Conservation (phyloP, 179 eudicot genomes). For the Silene vulgaris region DNA sequence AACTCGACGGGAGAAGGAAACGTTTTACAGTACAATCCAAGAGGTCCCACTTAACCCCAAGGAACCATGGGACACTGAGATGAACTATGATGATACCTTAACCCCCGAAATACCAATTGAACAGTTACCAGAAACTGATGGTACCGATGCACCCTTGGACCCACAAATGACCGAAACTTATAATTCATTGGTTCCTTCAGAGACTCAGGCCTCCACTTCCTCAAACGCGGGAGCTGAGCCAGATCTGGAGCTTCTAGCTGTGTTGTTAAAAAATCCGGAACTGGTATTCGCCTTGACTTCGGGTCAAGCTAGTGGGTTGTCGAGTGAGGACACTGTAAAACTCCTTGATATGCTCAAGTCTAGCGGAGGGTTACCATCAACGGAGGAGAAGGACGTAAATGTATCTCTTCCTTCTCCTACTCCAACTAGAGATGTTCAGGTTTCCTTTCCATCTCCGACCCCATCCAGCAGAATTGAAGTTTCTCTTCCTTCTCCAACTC, state of each 20-base stretch:
- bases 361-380: constrained; percentile 37
- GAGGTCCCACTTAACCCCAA: constrained; percentile 66
- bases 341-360: constrained; percentile 78
- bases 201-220: constrained; percentile 21
- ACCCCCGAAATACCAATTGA: constrained; percentile 71
- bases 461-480: constrained; percentile 65
- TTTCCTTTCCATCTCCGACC: constrained; percentile 94
- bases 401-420: constrained; percentile 93
- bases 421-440: constrained; percentile 57
- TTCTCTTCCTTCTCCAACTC: constrained; percentile 97
- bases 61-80: constrained; percentile 93
- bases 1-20: constrained; percentile 63
- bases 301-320: constrained; percentile 57
- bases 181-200: constrained; percentile 19
- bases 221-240: constrained; percentile 40
- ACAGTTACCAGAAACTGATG: constrained; percentile 67
- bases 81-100: constrained; percentile 77
- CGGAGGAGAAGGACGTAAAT: constrained; percentile 33
- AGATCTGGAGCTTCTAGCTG: constrained; percentile 80
- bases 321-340: constrained; percentile 60
- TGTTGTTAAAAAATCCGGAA: constrained; percentile 71
- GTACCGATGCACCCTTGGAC: constrained; percentile 27
- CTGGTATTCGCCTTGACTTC: constrained; percentile 81
- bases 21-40: constrained; percentile 39
- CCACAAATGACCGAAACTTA: constrained; percentile 20